Base-by-base conservation (phyloP, 192 early-diverging fungal genomes). In the Backusella westeae region DNA sequence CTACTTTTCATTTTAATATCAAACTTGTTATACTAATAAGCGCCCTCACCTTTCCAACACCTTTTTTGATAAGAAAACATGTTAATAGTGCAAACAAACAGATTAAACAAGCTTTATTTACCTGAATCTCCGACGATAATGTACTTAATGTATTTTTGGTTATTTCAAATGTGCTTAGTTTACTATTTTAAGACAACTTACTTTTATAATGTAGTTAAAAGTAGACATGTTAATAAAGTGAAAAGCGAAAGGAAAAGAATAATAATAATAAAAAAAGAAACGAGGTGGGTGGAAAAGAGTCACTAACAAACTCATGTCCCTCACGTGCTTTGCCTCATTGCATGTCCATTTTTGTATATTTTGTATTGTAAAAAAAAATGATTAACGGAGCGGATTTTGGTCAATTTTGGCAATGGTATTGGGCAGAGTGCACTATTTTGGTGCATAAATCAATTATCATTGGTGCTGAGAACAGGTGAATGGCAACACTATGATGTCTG, bases 41-140 rank as follows among this genome's bases (percentile, higher is more conserved):
- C 14, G 39, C 38, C 6, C 34, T 41, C 83, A 89, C 88, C 90
- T 94, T 94, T 73, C 92, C 92, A 49, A 94, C 92, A 73, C 92
- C 92, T 93, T 88, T 32, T 65, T 34, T 2, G 21, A 41, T 69
- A 56, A 75, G 12, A 46, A 39, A 34, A 6, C 14, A 44, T 14
- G 15, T 44, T 44, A 14, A 32, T 32, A 32, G 32, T 32, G 32
- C 32, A 32, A 44, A 17, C 14, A 44, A 44, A 44, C 42, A 39
- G 38, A 39, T 39, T 39, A 39, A 39, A 39, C 8, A 39, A 9
- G 9, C 15, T 42, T 42, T 42, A 12, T 72, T 80, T 86, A 89
- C 88, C 88, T 36, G 93, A 92, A 85, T 94, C 93, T 65, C 93
- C 93, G 67, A 94, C 93, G 74, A 94, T 94, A 71, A 94, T 93